Conservation (phyloP, 495 filamentous ascomycete genomes). For the Podospora pseudoanserina region DNA sequence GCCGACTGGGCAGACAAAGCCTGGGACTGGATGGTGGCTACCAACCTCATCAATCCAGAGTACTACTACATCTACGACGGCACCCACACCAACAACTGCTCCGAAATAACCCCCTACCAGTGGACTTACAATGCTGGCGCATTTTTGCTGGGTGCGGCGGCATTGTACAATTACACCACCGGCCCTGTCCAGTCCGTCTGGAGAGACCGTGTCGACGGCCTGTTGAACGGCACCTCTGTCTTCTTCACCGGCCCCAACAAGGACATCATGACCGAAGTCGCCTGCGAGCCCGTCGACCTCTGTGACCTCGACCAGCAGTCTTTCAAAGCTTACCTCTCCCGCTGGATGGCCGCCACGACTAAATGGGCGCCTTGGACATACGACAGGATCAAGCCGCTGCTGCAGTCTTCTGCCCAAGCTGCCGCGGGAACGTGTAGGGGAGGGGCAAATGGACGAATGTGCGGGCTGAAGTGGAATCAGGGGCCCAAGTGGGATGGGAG, state of each 20-base stretch:
- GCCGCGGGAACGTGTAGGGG: conserved; percentile 65
- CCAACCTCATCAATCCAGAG: conserved; percentile 44
- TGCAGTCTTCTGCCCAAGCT: conserved; percentile 59
- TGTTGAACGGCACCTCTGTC: conserved; percentile 48
- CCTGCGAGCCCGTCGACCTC: conserved; percentile 60
- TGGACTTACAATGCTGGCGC: conserved; percentile 72
- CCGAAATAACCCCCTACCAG: conserved; percentile 46
- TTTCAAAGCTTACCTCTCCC: conserved; percentile 75
- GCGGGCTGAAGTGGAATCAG: conserved; percentile 67
- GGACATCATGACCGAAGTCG: conserved; percentile 65
- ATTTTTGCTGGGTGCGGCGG: conserved; percentile 65
- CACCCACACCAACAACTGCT: conserved; percentile 49
- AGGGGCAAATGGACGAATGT: conserved; percentile 56
- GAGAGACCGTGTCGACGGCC: conserved; percentile 49
- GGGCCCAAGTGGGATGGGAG: conserved; percentile 51
- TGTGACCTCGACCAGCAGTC: conserved; percentile 72
- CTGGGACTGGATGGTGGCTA: conserved; percentile 61
- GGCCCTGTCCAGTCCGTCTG: conserved; percentile 47
- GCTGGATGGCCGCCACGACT: conserved; percentile 70
- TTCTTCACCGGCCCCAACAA: conserved; percentile 49
- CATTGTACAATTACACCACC: conserved; percentile 61
- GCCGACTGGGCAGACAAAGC: conserved; percentile 65
- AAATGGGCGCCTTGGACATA: conserved; percentile 66
- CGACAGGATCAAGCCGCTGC: conserved; percentile 55
- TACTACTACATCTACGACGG: conserved; percentile 60